Conservation (phyloP, 1,139 yeast genomes). For the Kodamaea derodonti region DNA sequence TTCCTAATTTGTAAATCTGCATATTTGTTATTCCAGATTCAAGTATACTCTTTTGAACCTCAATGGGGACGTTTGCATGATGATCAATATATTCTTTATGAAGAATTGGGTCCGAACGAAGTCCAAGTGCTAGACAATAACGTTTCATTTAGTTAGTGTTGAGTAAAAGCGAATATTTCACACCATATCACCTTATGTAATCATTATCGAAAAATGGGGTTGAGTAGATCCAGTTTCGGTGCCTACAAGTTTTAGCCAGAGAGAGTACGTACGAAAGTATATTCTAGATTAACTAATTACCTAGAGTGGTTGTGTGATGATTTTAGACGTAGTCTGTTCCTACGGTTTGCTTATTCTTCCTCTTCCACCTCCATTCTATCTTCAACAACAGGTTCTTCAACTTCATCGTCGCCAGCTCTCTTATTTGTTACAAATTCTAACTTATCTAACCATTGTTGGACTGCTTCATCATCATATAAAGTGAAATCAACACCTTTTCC, state of each 20-base stretch:
- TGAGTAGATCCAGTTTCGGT: too few relatives aligned
- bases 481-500: constrained; percentile 76
- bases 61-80: neutral
- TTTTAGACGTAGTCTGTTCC: too few relatives aligned
- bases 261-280: too few relatives aligned
- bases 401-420: constrained; percentile 29
- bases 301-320: too few relatives aligned
- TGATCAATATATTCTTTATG: neutral
- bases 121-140: neutral
- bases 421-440: constrained; percentile 58
- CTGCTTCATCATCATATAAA: constrained; percentile 81
- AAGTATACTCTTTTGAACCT: neutral
- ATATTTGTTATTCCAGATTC: neutral
- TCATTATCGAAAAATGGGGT: too few relatives aligned
- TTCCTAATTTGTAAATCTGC: neutral
- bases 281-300: too few relatives aligned
- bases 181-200: too few relatives aligned
- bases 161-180: too few relatives aligned
- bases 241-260: too few relatives aligned
- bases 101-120: neutral
- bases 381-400: constrained; percentile 13
- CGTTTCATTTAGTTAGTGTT: too few relatives aligned
- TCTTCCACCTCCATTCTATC: constrained; percentile 3
- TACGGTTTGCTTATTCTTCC: too few relatives aligned
- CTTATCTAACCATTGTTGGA: constrained; percentile 72